phyloP scores from a whole-genome alignment of 1,284 basidiomycete genomes.

The Coriolopsis trogii region DNA sequence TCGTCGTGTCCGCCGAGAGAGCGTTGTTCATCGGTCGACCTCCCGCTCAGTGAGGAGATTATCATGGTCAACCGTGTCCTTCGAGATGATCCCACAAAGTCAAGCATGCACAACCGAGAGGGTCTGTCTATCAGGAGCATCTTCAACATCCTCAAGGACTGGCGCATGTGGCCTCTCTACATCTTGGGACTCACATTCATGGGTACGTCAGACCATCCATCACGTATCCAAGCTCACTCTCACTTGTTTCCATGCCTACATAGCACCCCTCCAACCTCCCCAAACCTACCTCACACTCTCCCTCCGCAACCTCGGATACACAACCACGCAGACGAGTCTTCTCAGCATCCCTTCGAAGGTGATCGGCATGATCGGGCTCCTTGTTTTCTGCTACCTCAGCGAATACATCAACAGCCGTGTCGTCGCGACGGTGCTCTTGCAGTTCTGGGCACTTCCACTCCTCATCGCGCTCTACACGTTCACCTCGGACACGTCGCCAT shows the following conservation, averaged over 20 bases:
- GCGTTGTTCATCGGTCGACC: not conserved
- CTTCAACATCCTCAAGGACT: slow-evolving; percentile 61
- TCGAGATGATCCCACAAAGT: slow-evolving; percentile 73
- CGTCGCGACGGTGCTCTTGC: slow-evolving; percentile 53
- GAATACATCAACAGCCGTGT: slow-evolving; percentile 59
- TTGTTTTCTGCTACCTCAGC: slow-evolving; percentile 53
- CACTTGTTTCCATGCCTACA: slow-evolving; percentile 17
- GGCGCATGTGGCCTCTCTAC: slow-evolving; percentile 74
- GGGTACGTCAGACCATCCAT: slow-evolving; percentile 28
- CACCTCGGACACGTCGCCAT: slow-evolving; percentile 51
- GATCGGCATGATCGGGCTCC: slow-evolving; percentile 39
- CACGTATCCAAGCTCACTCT: slow-evolving; percentile 29
- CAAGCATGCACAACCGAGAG: slow-evolving; percentile 81
- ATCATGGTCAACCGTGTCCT: slow-evolving; percentile 60
- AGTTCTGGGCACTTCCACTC: slow-evolving; percentile 64
- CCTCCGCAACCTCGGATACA: slow-evolving; percentile 62
- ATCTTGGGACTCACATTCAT: slow-evolving; percentile 47
- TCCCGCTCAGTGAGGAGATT: slow-evolving; percentile 34
- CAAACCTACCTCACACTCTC: slow-evolving; percentile 63
- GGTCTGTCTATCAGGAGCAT: slow-evolving; percentile 59
- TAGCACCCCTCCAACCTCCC: slow-evolving; percentile 54
- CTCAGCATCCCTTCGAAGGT: slow-evolving; percentile 57
- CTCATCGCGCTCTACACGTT: slow-evolving; percentile 62
- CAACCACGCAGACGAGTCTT: slow-evolving; percentile 62
- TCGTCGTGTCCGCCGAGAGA: not conserved